Conservation (phyloP, 352 stramenopile genomes). For the Phytophthora sansomeana region DNA sequence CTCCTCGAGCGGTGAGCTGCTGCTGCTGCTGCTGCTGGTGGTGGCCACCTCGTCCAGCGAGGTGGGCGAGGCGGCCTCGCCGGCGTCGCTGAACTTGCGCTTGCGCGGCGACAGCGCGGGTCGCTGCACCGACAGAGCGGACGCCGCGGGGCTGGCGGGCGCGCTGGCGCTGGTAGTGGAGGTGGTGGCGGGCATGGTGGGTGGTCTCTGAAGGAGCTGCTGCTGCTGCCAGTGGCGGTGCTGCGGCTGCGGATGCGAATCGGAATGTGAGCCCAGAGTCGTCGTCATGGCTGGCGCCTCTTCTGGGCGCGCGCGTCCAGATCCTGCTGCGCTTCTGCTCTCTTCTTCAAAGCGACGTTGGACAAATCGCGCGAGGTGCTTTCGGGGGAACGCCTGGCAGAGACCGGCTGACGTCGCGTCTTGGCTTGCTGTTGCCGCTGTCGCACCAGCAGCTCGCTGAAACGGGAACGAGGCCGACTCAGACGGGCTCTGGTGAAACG, state of each 20-base stretch:
- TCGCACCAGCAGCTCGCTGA: slow-evolving; percentile 13
- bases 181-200: slow-evolving; percentile 29
- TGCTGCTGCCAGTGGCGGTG: slow-evolving; percentile 4
- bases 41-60: slow-evolving; percentile 45
- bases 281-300: slow-evolving; percentile 25
- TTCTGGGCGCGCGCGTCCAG: slow-evolving; percentile 43
- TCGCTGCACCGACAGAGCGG: slow-evolving; percentile 50
- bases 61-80: slow-evolving; percentile 42
- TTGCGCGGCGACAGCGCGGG: slow-evolving; percentile 53
- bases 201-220: too few relatives aligned
- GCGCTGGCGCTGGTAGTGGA: too few relatives aligned
- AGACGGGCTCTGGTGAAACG: slow-evolving; percentile 25
- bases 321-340: slow-evolving; percentile 38
- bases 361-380: slow-evolving; percentile 26
- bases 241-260: too few relatives aligned
- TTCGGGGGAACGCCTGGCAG: slow-evolving; percentile 16
- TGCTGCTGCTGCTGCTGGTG: slow-evolving; percentile 2
- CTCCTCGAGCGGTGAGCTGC: too few relatives aligned
- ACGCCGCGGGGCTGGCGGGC: slow-evolving; percentile 25
- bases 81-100: slow-evolving; percentile 49
- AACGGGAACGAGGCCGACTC: slow-evolving; percentile 24
- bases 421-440: too few relatives aligned
- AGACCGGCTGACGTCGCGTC: slow-evolving; percentile 19
- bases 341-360: slow-evolving; percentile 40
- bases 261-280: slow-evolving; percentile 35